These are phyloP conservation scores for Aspergillus brunneoviolaceus DNA, from an alignment of 2,329 filamentous ascomycete species.

Conservation along the genomic window DNA sequence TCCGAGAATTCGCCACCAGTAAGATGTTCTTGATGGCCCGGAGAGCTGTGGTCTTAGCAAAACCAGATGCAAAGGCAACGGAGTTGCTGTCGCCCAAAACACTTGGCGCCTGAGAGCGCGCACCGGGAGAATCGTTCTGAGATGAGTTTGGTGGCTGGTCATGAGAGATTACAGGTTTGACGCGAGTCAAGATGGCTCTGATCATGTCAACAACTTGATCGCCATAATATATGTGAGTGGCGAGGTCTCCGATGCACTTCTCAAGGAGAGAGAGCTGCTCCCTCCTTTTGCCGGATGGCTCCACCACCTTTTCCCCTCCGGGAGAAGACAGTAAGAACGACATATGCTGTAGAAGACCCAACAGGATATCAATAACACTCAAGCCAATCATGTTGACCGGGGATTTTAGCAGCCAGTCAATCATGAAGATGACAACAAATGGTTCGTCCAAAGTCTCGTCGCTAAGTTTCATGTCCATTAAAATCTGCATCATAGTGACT, in stretches of 20 bases:
- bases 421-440: conserved; percentile 71
- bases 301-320: conserved; percentile 34
- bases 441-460: conserved; percentile 73
- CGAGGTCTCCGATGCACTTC: conserved; percentile 82
- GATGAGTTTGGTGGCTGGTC: conserved; percentile 49
- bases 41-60: conserved; percentile 64
- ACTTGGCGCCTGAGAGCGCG: conserved; percentile 49
- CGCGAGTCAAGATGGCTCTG: conserved; percentile 70
- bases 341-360: conserved; percentile 81
- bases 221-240: conserved; percentile 93
- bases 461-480: conserved; percentile 66
- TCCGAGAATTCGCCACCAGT: conserved; percentile 71
- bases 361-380: conserved; percentile 90
- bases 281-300: conserved; percentile 45
- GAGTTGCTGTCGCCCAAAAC: conserved; percentile 18
- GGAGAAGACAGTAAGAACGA: conserved; percentile 70
- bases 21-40: conserved; percentile 80
- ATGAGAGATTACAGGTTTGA: conserved; percentile 63
- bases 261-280: conserved; percentile 71
- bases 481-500: conserved; percentile 73
- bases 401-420: conserved; percentile 79
- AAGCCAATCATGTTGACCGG: conserved; percentile 92
- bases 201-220: conserved; percentile 97
- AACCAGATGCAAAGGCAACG: conserved; percentile 61
- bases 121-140: conserved; percentile 51